Base-by-base conservation (phyloP, 2,329 filamentous ascomycete species). In the Penicillium verrucosum region DNA sequence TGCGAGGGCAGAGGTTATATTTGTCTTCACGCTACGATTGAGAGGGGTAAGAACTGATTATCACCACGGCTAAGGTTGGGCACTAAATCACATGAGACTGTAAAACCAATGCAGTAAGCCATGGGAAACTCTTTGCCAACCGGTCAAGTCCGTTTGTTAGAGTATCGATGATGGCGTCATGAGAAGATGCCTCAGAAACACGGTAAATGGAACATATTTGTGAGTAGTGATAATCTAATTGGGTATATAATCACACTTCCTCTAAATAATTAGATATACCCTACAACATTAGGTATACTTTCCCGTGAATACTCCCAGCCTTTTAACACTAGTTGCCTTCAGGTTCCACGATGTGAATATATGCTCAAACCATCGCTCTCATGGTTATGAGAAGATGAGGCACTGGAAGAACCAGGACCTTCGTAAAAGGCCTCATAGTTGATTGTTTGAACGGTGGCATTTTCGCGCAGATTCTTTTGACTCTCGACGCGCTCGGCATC, bases 151-250 rank as follows among this genome's bases (percentile, higher is more conserved):
- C 59, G 36, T 44, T 32, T 23, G 40, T 49, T 25, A 63, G 29
- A 10, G 53, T 59, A n/a, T 46, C 42, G 53, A 56, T 36, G 30
- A 60, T 58, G 9, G 21, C 16, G 16, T 52, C 48, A n/a, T 57
- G 53, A 9, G 46, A 51, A 3, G 59, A 60, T 23, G 47, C 3
- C 4, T 62, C 46, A 10, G 51, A 16, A 5, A 59, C 34, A 0
- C 48, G 21, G 27, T 59, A 62, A 21, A 63, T 53, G 11, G 40
- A 54, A 44, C 54, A 59, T 34, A 63, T 45, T 36, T 64, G 61
- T 9, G 9, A 1, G 9, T 9, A 14, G 11, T 32, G 30, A 32
- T 32, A 34, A 34, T 34, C 32, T 44, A 30, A 21, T 21, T 44
- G 7, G 11, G 11, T 21, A 44, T 44, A 44, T 30, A 30, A 30